A percentile compares a stretch with the other conserved stretches of the same genome.
These are phyloP conservation scores for Acer yangbiense DNA, from an alignment of 345 rosid species.

Conservation along the genomic window DNA sequence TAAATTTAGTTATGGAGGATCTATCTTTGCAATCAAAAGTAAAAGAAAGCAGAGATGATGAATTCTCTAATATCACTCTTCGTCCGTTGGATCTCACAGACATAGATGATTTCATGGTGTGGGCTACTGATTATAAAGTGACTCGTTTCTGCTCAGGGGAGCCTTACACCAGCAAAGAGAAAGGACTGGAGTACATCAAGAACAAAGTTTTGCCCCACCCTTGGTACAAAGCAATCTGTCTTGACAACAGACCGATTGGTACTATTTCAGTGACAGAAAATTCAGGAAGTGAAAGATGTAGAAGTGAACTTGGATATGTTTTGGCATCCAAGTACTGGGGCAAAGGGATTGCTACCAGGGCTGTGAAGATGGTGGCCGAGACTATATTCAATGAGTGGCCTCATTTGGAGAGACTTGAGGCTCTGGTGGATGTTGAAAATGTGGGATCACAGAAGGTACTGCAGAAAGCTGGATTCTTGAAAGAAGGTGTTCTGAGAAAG, in stretches of 20 bases:
- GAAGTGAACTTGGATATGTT: constrained; percentile 59
- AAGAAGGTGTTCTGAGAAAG: constrained; percentile 68
- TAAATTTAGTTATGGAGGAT: constrained; percentile 20
- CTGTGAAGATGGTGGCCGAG: constrained; percentile 46
- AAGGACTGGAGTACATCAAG: constrained; percentile 37
- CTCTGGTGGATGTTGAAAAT: constrained; percentile 63
- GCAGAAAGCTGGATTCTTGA: constrained; percentile 64
- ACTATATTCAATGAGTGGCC: constrained; percentile 53
- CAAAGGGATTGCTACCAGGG: constrained; percentile 58
- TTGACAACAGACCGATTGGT: constrained; percentile 52
- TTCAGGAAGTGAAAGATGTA: constrained; percentile 34
- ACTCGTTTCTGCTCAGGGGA: constrained; percentile 56
- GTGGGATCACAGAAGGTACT: constrained; percentile 64
- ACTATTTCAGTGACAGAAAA: constrained; percentile 52
- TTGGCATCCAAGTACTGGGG: constrained; percentile 55
- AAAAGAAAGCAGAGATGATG: background rate
- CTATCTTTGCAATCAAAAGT: background rate
- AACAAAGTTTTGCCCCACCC: constrained; percentile 47
- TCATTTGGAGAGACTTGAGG: constrained; percentile 67
- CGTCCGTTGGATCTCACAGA: constrained; percentile 49
- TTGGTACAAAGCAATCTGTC: constrained; percentile 69
- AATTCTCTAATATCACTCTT: constrained; percentile 33
- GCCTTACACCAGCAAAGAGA: constrained; percentile 53
- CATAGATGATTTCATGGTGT: constrained; percentile 67
- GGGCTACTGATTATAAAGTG: constrained; percentile 60